Evolutionary conservation across 208 protist genomes (phyloP), one percentile per base, ranked within the genome.

Genomic region (Trypanosoma grayi): DNA sequence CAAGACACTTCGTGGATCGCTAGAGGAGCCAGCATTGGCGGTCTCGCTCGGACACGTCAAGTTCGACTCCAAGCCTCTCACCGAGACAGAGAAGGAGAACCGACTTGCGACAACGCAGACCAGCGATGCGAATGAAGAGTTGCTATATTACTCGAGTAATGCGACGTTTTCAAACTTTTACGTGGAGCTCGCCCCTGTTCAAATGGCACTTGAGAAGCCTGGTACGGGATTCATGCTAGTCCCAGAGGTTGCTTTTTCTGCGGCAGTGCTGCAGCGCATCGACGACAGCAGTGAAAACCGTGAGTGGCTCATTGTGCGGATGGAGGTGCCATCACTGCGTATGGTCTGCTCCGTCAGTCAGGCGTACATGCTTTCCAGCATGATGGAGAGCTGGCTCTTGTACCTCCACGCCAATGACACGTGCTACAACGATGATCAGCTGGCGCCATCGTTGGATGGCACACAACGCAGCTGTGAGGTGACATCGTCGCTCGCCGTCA

Each of bases 101-200:
- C 75, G 81, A 3, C 27, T 77, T 34, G 39, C 52, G 18, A 47
- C 24, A 3, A 48, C 48, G 20, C 28, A 47, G 11, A 28, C 25
- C 33, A 45, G 40, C 28, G 67, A 58, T 5, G 71, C 47, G n/a
- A 66, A 65, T 48, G 84, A 91, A 62, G 76, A 85, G 27, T 52
- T 79, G 51, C 60, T 83, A 22, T 92, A 94, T 73, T 88, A 92
- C 62, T 74, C 64, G 48, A 87, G 83, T 67, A 73, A 60, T 43
- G 88, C 88, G 0, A 74, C 48, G 16, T 85, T 91, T 66, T 70
- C 75, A 37, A 76, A 85, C 66, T 85, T 92, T 45, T 94, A 81
- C 66, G 69, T 92, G 22, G 84, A 90, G 55, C 51, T 94, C 41
- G 88, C 82, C 4, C 87, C 84, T 6, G 44, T 94, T 33, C 75